Conservation (phyloP, 805 yeast species). For the Yamadazyma phyllophila region DNA sequence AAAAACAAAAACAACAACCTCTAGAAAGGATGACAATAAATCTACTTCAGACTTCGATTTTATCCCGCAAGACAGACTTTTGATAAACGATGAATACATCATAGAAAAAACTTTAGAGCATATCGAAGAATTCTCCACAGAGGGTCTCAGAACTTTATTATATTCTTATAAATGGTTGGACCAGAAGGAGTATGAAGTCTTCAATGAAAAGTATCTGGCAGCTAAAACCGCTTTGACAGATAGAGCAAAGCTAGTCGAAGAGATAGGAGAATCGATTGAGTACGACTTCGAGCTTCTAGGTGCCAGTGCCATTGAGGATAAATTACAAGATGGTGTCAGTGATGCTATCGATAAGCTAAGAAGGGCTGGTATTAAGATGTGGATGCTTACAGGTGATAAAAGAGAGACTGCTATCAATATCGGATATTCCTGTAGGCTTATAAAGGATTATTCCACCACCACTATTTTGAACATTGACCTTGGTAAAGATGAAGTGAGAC, state of each 20-base stretch:
- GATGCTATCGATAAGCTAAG: conserved; percentile 89
- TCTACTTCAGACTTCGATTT: conserved; percentile 1
- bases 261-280: conserved; percentile 73
- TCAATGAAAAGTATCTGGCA: conserved; percentile 65
- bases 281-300: conserved; percentile 68
- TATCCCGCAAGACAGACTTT: conserved; percentile 50
- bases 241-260: conserved; percentile 64
- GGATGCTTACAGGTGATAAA: conserved; percentile 99
- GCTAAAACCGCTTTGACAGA: conserved; percentile 77
- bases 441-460: conserved; percentile 89
- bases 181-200: conserved; percentile 53
- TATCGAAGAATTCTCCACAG: conserved; percentile 90
- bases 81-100: conserved; percentile 71
- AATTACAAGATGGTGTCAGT: conserved; percentile 94
- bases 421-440: conserved; percentile 90
- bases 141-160: conserved; percentile 86
- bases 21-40: neutral
- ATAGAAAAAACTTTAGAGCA: conserved; percentile 85
- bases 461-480: conserved; percentile 57
- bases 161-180: conserved; percentile 77
- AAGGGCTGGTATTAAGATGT: conserved; percentile 88
- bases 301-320: conserved; percentile 97
- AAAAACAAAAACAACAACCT: neutral
- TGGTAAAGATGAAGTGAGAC: conserved; percentile 55
- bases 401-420: conserved; percentile 97